These are phyloP conservation scores for Fusarium foetens DNA, from an alignment of 2,329 filamentous ascomycete species.

Conservation along the genomic window DNA sequence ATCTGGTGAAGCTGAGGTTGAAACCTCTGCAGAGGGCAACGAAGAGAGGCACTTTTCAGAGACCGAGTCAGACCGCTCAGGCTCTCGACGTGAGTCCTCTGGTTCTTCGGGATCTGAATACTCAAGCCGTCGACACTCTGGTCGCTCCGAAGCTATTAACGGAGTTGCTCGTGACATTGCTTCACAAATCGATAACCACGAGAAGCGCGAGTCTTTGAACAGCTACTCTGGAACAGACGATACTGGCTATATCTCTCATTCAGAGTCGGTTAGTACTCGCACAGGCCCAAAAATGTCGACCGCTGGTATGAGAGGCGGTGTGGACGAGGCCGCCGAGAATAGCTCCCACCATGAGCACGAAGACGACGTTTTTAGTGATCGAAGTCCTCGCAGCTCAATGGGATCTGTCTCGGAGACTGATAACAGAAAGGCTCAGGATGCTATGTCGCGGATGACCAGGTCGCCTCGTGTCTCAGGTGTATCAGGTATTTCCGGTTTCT, in stretches of 20 bases:
- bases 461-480: conserved; percentile 62
- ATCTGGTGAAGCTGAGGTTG: conserved; percentile 9
- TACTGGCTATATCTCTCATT: conserved; percentile 39
- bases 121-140: conserved; percentile 53
- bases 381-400: conserved; percentile 66
- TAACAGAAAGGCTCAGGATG: conserved; percentile 48
- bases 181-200: conserved; percentile 56
- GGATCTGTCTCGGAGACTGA: conserved; percentile 59
- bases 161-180: conserved; percentile 63
- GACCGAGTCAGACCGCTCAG: conserved; percentile 30
- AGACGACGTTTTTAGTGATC: conserved; percentile 69
- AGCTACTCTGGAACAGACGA: conserved; percentile 36
- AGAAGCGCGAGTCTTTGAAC: conserved; percentile 41
- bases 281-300: conserved; percentile 41
- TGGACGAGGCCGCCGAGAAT: conserved; percentile 53
- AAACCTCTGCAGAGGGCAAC: conserved; percentile 10
- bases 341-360: conserved; percentile 64
- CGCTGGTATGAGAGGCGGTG: conserved; percentile 29
- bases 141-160: conserved; percentile 63
- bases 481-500: conserved; percentile 64
- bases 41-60: conserved; percentile 31
- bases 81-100: conserved; percentile 39
- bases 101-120: conserved; percentile 35
- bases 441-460: conserved; percentile 43
- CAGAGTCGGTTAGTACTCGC: conserved; percentile 41